Percentiles rank a stretch among this genome's conserved stretches.
phyloP scores from a whole-genome alignment of 2,329 filamentous ascomycete genomes.

The Penicillium palitans region DNA sequence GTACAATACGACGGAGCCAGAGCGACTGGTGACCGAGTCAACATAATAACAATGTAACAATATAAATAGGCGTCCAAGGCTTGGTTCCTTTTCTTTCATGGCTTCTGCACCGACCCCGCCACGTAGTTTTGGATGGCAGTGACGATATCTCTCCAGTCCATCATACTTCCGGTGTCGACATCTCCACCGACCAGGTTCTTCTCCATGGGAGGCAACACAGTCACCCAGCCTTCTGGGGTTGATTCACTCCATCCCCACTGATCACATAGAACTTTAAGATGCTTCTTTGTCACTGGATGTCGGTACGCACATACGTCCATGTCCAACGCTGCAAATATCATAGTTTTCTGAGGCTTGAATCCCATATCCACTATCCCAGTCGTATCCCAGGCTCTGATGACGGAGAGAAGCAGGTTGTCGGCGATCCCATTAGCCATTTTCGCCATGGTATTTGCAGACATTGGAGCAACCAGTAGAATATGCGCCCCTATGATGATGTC shows the following conservation, averaged over 20 bases:
- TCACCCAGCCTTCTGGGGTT: conserved; percentile 58
- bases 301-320: conserved; percentile 94
- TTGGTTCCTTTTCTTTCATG: neutral
- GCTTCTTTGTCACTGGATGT: conserved; percentile 75
- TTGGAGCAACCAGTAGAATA: conserved; percentile 73
- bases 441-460: conserved; percentile 82
- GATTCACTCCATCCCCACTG: conserved; percentile 65
- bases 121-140: conserved; percentile 56
- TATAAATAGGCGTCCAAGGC: neutral
- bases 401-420: conserved; percentile 71
- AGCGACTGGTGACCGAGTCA: conserved; percentile 6
- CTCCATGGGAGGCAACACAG: conserved; percentile 69
- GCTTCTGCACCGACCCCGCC: neutral
- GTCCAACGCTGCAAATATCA: conserved; percentile 72
- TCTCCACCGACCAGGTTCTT: conserved; percentile 86
- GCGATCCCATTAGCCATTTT: conserved; percentile 77
- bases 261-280: conserved; percentile 67
- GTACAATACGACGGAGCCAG: conserved; percentile 23
- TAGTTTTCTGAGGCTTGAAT: conserved; percentile 51
- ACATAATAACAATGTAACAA: conserved; percentile 12
- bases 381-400: conserved; percentile 86
- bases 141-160: conserved; percentile 75
- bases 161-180: conserved; percentile 78
- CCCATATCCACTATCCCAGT: conserved; percentile 57
- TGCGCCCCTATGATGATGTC: conserved; percentile 62